These are phyloP conservation scores for Diutina neorugosa DNA, from an alignment of 1,139 yeast genomes.

Conservation along the genomic window DNA sequence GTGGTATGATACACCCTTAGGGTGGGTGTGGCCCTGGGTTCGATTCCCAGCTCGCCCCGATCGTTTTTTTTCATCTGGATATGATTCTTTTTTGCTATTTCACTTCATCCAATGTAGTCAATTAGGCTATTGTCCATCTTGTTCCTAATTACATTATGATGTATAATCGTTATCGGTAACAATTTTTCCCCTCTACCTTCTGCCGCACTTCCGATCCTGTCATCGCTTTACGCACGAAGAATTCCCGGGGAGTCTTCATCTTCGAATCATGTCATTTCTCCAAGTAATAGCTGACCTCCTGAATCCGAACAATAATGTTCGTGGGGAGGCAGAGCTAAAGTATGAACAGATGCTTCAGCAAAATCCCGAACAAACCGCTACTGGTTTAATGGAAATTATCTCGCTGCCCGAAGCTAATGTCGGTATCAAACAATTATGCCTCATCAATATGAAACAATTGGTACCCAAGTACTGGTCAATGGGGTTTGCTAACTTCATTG, in stretches of 20 bases:
- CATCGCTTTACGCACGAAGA: neutral
- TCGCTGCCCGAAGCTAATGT: conserved; percentile 8
- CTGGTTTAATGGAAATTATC: conserved; percentile 18
- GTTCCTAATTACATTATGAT: too few species aligned
- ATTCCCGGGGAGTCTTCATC: neutral
- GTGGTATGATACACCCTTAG: neutral
- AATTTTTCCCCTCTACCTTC: neutral
- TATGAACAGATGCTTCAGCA: conserved; percentile 16
- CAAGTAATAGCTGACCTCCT: conserved; percentile 5
- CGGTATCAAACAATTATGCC: conserved; percentile 40
- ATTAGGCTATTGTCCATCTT: too few species aligned
- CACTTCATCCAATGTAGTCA: too few species aligned
- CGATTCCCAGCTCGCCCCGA: neutral
- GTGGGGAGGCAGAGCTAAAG: conserved; percentile 24
- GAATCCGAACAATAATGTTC: conserved; percentile 22
- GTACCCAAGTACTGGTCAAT: conserved; percentile 78
- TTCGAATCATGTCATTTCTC: neutral
- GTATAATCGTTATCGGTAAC: too few species aligned
- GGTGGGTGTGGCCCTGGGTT: neutral
- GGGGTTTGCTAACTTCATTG: conserved; percentile 66
- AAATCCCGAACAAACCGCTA: conserved; percentile 22
- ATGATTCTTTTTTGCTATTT: neutral
- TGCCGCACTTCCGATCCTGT: neutral
- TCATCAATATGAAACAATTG: conserved; percentile 56
- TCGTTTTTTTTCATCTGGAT: too few species aligned